Evolutionary conservation across 1,139 yeast genomes (phyloP).

Genomic region (Debaryomyces nepalensis): DNA sequence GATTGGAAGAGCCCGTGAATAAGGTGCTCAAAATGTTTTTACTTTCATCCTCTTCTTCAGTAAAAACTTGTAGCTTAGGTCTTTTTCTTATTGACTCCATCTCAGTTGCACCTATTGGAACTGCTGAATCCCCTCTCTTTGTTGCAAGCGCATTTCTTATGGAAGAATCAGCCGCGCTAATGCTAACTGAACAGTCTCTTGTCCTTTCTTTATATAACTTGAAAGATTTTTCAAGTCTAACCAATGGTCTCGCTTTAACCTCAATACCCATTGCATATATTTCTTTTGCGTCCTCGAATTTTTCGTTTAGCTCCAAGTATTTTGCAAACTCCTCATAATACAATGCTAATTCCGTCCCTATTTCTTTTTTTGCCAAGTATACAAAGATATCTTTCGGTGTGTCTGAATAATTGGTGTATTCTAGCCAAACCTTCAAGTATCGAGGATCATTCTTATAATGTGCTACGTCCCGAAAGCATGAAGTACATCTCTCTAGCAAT

Average conservation of each 20-base stretch:
- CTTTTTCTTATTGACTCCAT: slow-evolving; percentile 22
- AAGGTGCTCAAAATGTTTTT: slow-evolving; percentile 37
- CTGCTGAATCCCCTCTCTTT: slow-evolving; percentile 29
- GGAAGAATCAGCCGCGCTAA: slow-evolving; percentile 6
- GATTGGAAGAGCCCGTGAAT: slow-evolving; percentile 27
- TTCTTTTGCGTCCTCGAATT: slow-evolving; percentile 62
- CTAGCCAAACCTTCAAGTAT: slow-evolving; percentile 80
- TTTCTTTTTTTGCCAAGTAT: slow-evolving; percentile 72
- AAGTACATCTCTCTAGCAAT: slow-evolving; percentile 73
- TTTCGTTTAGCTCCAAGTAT: slow-evolving; percentile 58
- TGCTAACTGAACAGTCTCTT: background rate
- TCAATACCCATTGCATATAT: slow-evolving; percentile 67
- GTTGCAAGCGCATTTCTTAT: slow-evolving; percentile 28
- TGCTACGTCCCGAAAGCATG: slow-evolving; percentile 63
- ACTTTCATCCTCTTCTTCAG: slow-evolving; percentile 28
- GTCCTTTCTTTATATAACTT: slow-evolving; percentile 40
- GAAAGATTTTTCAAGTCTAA: slow-evolving; percentile 55
- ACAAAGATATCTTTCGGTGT: slow-evolving; percentile 74
- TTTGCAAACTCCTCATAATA: slow-evolving; percentile 85
- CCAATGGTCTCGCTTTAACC: slow-evolving; percentile 64
- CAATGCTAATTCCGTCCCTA: slow-evolving; percentile 68
- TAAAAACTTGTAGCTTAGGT: slow-evolving; percentile 36
- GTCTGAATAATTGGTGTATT: slow-evolving; percentile 70
- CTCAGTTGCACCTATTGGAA: slow-evolving; percentile 12
- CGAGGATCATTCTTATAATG: slow-evolving; percentile 83